A percentile compares a stretch with the other conserved stretches of the same genome.
Evolutionary conservation across 768 basidiomycete species (phyloP).

Genomic region (Tylopilus intermedius): DNA sequence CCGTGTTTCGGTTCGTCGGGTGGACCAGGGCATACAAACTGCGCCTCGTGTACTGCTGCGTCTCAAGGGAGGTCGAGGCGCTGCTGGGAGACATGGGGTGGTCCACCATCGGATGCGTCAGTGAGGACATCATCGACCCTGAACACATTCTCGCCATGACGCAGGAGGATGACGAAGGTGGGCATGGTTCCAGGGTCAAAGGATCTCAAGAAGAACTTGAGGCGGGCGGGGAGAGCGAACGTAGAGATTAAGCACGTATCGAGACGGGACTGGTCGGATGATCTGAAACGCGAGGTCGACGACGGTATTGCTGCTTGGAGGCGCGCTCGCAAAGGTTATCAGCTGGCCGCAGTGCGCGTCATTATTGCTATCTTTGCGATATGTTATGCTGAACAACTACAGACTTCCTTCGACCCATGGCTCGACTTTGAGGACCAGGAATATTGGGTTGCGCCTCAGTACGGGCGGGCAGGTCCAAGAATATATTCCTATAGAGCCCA

Average conservation of each 20-base stretch:
- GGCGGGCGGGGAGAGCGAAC: slow-evolving; percentile 53
- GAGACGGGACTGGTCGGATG: slow-evolving; percentile 36
- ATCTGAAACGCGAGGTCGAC: slow-evolving; percentile 45
- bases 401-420: slow-evolving; percentile 50
- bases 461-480: not conserved
- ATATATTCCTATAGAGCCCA: not conserved
- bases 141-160: slow-evolving; percentile 41
- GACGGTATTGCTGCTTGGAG: slow-evolving; percentile 55
- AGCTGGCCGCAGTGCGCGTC: slow-evolving; percentile 46
- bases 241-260: slow-evolving; percentile 46
- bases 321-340: slow-evolving; percentile 46
- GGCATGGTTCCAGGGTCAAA: slow-evolving; percentile 41
- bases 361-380: not conserved
- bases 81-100: slow-evolving; percentile 50
- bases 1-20: slow-evolving; percentile 40
- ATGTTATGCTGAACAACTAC: not conserved
- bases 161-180: slow-evolving; percentile 32
- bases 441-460: slow-evolving; percentile 51
- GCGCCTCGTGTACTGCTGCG: slow-evolving; percentile 57
- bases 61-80: slow-evolving; percentile 48
- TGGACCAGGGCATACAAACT: slow-evolving; percentile 42
- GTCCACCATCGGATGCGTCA: slow-evolving; percentile 58
- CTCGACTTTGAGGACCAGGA: slow-evolving; percentile 49
- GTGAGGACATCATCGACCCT: slow-evolving; percentile 55
- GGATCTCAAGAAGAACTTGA: slow-evolving; percentile 58